Base-by-base conservation (phyloP, 257 asterid species). In the Salvia rosmarinus region DNA sequence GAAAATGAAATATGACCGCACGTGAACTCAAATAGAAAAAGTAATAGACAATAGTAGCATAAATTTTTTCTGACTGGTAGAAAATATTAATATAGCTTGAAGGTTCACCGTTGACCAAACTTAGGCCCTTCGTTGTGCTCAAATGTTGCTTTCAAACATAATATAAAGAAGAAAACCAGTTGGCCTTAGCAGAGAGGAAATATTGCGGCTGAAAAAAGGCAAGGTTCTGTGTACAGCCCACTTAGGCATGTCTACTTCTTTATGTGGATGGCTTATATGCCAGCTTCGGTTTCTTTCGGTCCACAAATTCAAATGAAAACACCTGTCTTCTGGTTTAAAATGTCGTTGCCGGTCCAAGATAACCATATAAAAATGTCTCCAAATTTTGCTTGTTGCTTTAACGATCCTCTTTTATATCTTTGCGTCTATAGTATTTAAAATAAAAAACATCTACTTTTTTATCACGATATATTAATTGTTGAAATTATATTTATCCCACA, bases 161-260 rank as follows among this genome's bases (percentile, higher is more conserved):
- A n/a, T n/a, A n/a, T n/a, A n/a, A n/a, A n/a, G n/a, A n/a, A n/a
- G n/a, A n/a, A n/a, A n/a, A n/a, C n/a, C n/a, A n/a, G n/a, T n/a
- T n/a, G n/a, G n/a, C n/a, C n/a, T n/a, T n/a, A n/a, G n/a, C n/a
- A 49, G 62, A 61, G 32, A 51, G 49, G 23, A 28, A 46, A 74
- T n/a, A n/a, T n/a, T 74, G 73, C 61, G 75, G 73, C 70, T 64
- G 70, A 68, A 73, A 72, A 52, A 61, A 76, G 81, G 79, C n/a
- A n/a, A n/a, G n/a, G n/a, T 81, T 81, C 78, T 73, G 64, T 76
- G 84, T 81, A 81, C 82, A 69, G 69, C 62, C 86, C 86, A 81
- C 88, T 81, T 70, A 51, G 35, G 54, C 65, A 62, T 84, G 86
- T 84, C 84, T 62, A 43, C 74, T 67, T 68, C 76, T 75, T 75